A percentile compares a stretch with the other conserved stretches of the same genome.
Evolutionary conservation across 1,139 yeast species (phyloP).

Genomic region (Nematodospora anomalae): DNA sequence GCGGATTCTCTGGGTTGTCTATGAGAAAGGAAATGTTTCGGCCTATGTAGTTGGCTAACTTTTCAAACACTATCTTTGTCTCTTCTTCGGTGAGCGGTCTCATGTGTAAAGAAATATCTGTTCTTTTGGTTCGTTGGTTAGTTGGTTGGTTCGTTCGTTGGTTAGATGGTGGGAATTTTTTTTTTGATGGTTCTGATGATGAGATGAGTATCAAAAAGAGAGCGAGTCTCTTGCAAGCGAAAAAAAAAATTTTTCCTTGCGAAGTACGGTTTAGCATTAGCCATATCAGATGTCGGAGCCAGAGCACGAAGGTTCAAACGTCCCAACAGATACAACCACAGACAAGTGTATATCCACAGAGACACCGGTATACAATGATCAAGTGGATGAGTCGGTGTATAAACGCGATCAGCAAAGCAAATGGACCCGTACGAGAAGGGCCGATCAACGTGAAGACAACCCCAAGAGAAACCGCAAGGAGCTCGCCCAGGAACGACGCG

Average conservation of each 20-base stretch:
- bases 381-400: conserved; percentile 27
- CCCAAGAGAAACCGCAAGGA: conserved; percentile 7
- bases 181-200: conserved; percentile 1
- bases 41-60: conserved; percentile 93
- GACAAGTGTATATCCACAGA: not conserved
- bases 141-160: not conserved
- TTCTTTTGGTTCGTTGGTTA: conserved; percentile 1
- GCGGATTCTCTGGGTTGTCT: conserved; percentile 87
- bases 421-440: conserved; percentile 34
- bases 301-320: not conserved
- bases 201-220: no score
- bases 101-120: conserved; percentile 45
- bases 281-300: not conserved
- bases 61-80: conserved; percentile 93
- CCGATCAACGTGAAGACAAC: conserved; percentile 23
- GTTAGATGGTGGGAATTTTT: not conserved
- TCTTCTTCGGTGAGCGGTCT: conserved; percentile 97
- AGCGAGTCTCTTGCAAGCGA: no score
- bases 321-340: not conserved
- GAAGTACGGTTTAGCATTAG: no score
- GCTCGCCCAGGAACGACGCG: conserved; percentile 14
- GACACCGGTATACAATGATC: conserved; percentile 13
- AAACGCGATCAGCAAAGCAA: conserved; percentile 47
- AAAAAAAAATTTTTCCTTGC: no score
- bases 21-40: conserved; percentile 86